These are phyloP conservation scores for Clarireedia monteithiana DNA, from an alignment of 2,329 filamentous ascomycete species.

Conservation along the genomic window DNA sequence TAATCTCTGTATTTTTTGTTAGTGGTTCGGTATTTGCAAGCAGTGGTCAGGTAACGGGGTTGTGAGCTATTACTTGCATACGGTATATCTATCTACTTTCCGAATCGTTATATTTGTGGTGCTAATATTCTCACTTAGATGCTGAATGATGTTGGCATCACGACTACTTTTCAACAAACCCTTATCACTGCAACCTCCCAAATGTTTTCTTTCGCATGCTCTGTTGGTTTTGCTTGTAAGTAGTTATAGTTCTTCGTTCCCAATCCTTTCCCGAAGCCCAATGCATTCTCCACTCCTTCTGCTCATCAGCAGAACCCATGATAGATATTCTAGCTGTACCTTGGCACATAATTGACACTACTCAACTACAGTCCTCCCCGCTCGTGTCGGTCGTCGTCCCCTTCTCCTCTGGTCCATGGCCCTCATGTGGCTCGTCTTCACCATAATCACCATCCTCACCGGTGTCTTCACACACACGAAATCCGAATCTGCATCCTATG, in stretches of 20 bases:
- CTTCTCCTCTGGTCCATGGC: constrained; percentile 14
- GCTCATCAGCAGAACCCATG: too few relatives aligned
- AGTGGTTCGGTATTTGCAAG: constrained; percentile 16
- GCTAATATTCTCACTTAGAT: constrained; percentile 6
- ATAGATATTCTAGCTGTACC: too few relatives aligned
- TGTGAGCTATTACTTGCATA: constrained; percentile 31
- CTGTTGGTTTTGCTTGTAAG: constrained; percentile 36
- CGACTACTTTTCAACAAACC: constrained; percentile 15
- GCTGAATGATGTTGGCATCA: constrained; percentile 17
- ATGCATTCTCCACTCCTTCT: too few relatives aligned
- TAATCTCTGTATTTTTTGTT: not conserved
- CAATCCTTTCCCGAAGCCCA: not conserved
- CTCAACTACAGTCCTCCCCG: constrained; percentile 29
- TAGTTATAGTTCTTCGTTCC: not conserved
- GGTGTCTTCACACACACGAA: constrained; percentile 14
- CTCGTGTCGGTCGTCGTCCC: constrained; percentile 18
- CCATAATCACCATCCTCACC: constrained; percentile 18
- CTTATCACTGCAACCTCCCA: constrained; percentile 24
- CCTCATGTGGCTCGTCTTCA: constrained; percentile 30
- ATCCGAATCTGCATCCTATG: constrained; percentile 23
- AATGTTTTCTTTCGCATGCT: constrained; percentile 32
- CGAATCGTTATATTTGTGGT: not conserved
- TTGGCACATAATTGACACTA: too few relatives aligned
- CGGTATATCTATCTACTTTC: constrained; percentile 11
- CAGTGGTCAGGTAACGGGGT: constrained; percentile 21